Evolutionary conservation across 1,284 basidiomycete genomes (phyloP), one percentile per base, ranked within the genome.

Genomic region (Trichosporon asahii): DNA sequence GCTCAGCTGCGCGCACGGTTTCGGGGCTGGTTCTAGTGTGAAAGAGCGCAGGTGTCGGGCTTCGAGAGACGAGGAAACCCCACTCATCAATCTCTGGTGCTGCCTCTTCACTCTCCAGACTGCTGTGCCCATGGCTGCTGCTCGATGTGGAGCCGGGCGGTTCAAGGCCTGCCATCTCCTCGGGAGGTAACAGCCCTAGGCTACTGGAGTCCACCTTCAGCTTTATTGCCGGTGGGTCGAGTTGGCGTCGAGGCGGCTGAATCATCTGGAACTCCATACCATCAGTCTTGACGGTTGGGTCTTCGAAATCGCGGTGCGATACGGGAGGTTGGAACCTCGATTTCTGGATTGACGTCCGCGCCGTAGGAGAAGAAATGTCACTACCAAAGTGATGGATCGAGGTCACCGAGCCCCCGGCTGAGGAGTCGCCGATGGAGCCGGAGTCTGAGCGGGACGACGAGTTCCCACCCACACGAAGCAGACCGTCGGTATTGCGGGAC

Each of bases 221-320:
- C 18, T 21, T 69, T 68, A 9, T 75, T 77, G n/a, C 69, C 3
- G 57, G 57, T 14, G 57, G 57, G 9, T 61, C 57, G 23, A 61
- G n/a, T 2, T 33, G 57, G 29, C 57, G 57, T 8, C 57, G 57
- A 6, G 57, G 66, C 18, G 82, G 81, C 49, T 80, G 78, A 33
- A 83, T 71, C n/a, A 83, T 72, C 67, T 82, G 79, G 69, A 83
- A 83, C 70, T 83, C 81, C 72, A 83, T 75, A 21, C 82, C 82
- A 35, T 80, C 80, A 7, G 78, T 77, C 66, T 79, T 79, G 67
- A 82, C 75, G 0, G 78, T 81, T 18, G 79, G 80, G 37, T 82
- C 80, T 12, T 70, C 70, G 66, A 76, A 82, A 66, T 83, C 82
- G 29, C 77, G 78, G 68, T 80, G 76, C n/a, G 75, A 77, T 6